Evolutionary conservation across 495 filamentous ascomycete genomes (phyloP).

Genomic region (Aspergillus olivimuriae): DNA sequence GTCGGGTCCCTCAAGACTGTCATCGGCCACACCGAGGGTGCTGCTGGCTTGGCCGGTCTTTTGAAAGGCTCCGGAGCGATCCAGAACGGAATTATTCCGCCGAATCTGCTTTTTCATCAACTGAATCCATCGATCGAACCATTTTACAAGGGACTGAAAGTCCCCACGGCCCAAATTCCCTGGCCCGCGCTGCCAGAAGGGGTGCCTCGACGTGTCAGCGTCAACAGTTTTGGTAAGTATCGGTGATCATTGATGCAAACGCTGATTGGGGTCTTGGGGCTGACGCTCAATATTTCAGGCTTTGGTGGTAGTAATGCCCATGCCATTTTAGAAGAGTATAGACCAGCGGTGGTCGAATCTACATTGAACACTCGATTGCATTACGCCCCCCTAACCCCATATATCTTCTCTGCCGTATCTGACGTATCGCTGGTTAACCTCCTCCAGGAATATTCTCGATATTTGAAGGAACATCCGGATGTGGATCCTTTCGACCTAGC

Average conservation of each 20-base stretch:
- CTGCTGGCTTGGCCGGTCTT: constrained; percentile 21
- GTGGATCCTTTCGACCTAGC: no score
- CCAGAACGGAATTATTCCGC: constrained; percentile 38
- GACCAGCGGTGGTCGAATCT: background rate
- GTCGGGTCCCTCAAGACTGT: constrained; percentile 46
- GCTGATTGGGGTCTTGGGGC: no score
- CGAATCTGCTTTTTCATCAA: constrained; percentile 44
- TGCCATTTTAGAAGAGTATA: constrained; percentile 43
- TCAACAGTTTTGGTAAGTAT: constrained; percentile 65
- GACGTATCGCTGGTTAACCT: constrained; percentile 4
- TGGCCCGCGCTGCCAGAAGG: constrained; percentile 11
- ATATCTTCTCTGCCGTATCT: constrained; percentile 15
- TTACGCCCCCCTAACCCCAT: constrained; percentile 2
- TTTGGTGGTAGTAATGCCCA: constrained; percentile 56
- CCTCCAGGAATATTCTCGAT: constrained; percentile 1
- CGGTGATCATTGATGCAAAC: no score
- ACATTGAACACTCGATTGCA: background rate
- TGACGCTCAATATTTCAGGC: no score
- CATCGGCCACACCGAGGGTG: constrained; percentile 46
- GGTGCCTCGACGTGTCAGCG: constrained; percentile 43
- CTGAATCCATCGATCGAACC: constrained; percentile 33
- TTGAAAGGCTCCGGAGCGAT: constrained; percentile 34
- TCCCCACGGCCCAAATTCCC: background rate
- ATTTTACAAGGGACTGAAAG: constrained; percentile 2
- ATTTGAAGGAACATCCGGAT: background rate